Percentiles rank a stretch among this genome's conserved stretches.
These are phyloP conservation scores for Nevesoporus exiguus DNA, from an alignment of 768 basidiomycete species.

Conservation along the genomic window DNA sequence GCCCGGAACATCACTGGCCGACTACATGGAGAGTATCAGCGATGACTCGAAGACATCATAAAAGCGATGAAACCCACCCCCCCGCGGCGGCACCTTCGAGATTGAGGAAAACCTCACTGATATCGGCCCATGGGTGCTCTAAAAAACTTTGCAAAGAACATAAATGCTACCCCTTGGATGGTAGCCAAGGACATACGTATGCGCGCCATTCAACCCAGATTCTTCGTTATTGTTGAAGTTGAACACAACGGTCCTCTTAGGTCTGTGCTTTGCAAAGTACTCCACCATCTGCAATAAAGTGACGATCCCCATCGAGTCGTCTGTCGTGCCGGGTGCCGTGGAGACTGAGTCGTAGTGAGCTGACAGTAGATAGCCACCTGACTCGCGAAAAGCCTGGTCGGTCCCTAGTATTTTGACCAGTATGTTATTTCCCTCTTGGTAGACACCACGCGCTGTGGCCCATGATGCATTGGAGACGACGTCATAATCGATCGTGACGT, in stretches of 20 bases:
- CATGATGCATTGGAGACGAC: slow-evolving; percentile 48
- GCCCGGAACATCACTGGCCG: slow-evolving; percentile 76
- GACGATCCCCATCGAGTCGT: slow-evolving; percentile 72
- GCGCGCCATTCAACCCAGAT: slow-evolving; percentile 70
- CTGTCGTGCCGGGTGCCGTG: slow-evolving; percentile 70
- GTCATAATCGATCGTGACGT: slow-evolving; percentile 54
- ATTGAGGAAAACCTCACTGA: slow-evolving; percentile 69
- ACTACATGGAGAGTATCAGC: slow-evolving; percentile 33
- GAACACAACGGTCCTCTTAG: slow-evolving; percentile 65
- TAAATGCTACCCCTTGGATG: neutral
- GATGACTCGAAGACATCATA: neutral
- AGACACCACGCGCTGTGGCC: slow-evolving; percentile 34
- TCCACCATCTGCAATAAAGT: slow-evolving; percentile 64
- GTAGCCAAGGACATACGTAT: slow-evolving; percentile 41
- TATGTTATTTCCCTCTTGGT: slow-evolving; percentile 68
- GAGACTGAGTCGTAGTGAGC: slow-evolving; percentile 84
- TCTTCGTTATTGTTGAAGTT: slow-evolving; percentile 89
- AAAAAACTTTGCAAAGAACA: slow-evolving; percentile 46
- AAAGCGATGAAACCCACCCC: slow-evolving; percentile 44
- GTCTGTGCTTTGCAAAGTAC: slow-evolving; percentile 47
- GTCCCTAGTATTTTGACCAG: slow-evolving; percentile 61
- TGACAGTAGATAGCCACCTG: slow-evolving; percentile 62
- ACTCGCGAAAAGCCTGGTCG: slow-evolving; percentile 30
- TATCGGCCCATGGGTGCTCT: slow-evolving; percentile 69
- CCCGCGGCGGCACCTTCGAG: slow-evolving; percentile 80